phyloP scores from a whole-genome alignment of 2,329 filamentous ascomycete genomes.

The Plectosphaerella cucumerina region DNA sequence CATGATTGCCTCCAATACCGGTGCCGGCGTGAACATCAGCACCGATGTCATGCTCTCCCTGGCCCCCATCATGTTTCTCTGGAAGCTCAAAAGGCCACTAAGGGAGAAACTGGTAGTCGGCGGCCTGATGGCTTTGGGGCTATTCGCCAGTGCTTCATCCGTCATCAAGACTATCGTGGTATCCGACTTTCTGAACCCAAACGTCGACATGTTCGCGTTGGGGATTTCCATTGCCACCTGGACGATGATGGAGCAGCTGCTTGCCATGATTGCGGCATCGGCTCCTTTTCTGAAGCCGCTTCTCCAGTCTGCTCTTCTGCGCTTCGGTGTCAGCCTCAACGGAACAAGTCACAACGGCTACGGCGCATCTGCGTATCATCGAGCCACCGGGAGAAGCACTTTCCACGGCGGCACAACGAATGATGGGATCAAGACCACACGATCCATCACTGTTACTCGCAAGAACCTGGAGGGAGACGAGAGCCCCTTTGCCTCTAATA shows the following conservation, averaged over 20 bases:
- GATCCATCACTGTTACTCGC: background rate
- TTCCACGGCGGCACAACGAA: background rate
- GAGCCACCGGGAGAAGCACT: background rate
- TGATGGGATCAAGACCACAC: background rate
- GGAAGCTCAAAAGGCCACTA: constrained; percentile 2
- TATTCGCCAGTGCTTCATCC: background rate
- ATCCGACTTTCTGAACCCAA: background rate
- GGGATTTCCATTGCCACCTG: background rate
- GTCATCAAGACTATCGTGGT: background rate
- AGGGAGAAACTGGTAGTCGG: constrained; percentile 1
- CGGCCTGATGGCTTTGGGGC: background rate
- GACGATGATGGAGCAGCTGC: constrained; percentile 1
- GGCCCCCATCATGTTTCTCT: constrained; percentile 3
- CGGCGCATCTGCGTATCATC: background rate
- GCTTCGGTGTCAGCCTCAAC: background rate
- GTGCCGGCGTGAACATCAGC: constrained; percentile 2
- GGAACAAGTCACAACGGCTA: background rate
- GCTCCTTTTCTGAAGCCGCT: constrained; percentile 1
- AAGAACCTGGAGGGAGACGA: background rate
- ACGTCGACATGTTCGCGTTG: background rate
- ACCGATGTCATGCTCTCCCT: constrained; percentile 4
- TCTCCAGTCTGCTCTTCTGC: background rate
- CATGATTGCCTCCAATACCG: background rate
- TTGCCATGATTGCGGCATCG: background rate
- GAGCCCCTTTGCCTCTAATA: background rate